Percentiles rank a stretch among this genome's conserved stretches.
These are phyloP conservation scores for Euphrasia confusa DNA, from an alignment of 257 asterid genomes.

Conservation along the genomic window DNA sequence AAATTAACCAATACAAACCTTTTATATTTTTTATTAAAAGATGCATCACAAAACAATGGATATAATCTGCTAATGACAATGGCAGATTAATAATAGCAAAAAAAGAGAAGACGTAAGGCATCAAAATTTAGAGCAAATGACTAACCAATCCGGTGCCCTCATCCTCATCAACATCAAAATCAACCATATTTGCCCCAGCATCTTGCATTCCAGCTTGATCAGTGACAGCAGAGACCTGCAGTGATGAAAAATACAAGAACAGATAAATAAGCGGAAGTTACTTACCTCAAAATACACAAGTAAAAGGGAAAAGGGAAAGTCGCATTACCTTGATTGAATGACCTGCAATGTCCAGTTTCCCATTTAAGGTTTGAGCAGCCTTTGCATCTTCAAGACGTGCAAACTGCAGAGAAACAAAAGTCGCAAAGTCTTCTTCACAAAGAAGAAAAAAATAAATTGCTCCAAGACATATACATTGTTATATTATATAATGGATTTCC, in stretches of 20 bases:
- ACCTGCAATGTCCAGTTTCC: slow-evolving; percentile 67
- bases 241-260: background rate
- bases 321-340: slow-evolving; percentile 49
- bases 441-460: slow-evolving; percentile 1
- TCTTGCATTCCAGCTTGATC: slow-evolving; percentile 58
- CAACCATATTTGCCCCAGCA: slow-evolving; percentile 54
- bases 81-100: background rate
- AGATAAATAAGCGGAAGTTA: background rate
- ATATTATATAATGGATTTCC: slow-evolving; percentile 1
- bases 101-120: slow-evolving; percentile 1
- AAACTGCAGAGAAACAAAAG: slow-evolving; percentile 38
- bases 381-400: slow-evolving; percentile 63
- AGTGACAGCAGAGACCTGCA: slow-evolving; percentile 62
- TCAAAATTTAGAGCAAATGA: background rate
- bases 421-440: slow-evolving; percentile 1
- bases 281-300: background rate
- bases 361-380: slow-evolving; percentile 63
- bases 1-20: too few relatives aligned
- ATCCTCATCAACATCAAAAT: slow-evolving; percentile 45
- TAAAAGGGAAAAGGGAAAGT: background rate
- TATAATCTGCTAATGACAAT: background rate
- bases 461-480: background rate
- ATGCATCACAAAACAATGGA: background rate
- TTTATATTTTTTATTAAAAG: too few relatives aligned
- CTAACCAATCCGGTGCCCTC: slow-evolving; percentile 67